Base-by-base conservation (phyloP, 2,329 filamentous ascomycete genomes). In the Hypoxylon sp. region DNA sequence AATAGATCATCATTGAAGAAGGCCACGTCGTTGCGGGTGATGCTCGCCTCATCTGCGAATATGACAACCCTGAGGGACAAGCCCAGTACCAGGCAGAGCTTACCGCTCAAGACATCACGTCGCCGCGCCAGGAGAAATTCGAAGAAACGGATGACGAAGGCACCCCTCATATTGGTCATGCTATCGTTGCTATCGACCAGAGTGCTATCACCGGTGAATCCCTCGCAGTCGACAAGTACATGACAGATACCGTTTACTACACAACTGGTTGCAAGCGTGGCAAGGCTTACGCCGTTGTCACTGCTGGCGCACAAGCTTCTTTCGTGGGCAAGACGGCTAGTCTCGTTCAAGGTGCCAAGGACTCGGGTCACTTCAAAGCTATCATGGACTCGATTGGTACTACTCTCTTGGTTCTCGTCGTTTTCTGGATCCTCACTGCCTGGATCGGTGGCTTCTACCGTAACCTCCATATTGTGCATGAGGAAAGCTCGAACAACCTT, bases 371-470 rank as follows among this genome's bases (percentile, higher is more conserved):
- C 81, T 91, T 91, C 87, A 92, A 92, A 84, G 89, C 89, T 75
- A 90, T 92, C 86, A 92, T 92, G 90, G 89, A 92, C 87, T 89
- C 87, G 78, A 92, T 92, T 75, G 90, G 90, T 82, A 91, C 89
- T 69, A 83, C 87, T 72, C 84, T 92, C 63, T 84, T 92, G 75
- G 89, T 92, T 77, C 83, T 92, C 72, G 90, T 91, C 83, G 89
- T 91, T 79, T 89, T 90, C 83, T 92, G 86, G 85, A 91, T 91
- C 79, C 84, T 92, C 74, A 81, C 85, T 71, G 84, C 90, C 74
- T 91, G 90, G 90, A 89, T 91, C 72, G 90, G 90, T 82, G 90
- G 88, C 80, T 92, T 92, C 86, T 91, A 89, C 87, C 89, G 87
- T 79, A 83, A 90, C 82, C 77, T 91, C 70, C 83, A 84, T 74